A percentile compares a stretch with the other conserved stretches of the same genome.
phyloP scores from a whole-genome alignment of 495 filamentous ascomycete species.

The Hyaloscypha variabilis region DNA sequence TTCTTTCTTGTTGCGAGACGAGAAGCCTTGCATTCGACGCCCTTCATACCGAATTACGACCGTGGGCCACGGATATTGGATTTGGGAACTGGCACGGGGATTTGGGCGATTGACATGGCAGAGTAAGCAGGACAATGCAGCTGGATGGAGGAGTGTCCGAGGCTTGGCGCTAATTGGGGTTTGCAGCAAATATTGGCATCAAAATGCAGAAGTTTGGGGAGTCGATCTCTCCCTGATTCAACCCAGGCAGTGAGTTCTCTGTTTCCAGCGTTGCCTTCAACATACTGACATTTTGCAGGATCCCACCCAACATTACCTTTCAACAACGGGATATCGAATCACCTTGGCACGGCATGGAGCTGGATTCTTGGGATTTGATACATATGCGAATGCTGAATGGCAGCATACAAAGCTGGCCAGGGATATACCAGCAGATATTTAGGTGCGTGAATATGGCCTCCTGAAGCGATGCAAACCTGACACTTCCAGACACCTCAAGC shows the following conservation, averaged over 20 bases:
- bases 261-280: neutral
- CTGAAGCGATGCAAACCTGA: slow-evolving; percentile 1
- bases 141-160: neutral
- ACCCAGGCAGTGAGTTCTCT: slow-evolving; percentile 60
- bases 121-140: slow-evolving; percentile 54
- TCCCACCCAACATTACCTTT: slow-evolving; percentile 72
- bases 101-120: slow-evolving; percentile 89
- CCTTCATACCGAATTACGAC: slow-evolving; percentile 52
- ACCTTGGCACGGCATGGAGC: slow-evolving; percentile 70
- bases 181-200: slow-evolving; percentile 52
- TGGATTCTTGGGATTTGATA: slow-evolving; percentile 82
- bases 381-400: slow-evolving; percentile 82
- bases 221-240: slow-evolving; percentile 83
- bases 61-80: slow-evolving; percentile 64
- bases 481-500: slow-evolving; percentile 67
- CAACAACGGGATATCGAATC: slow-evolving; percentile 77
- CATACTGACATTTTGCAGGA: slow-evolving; percentile 45
- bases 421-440: slow-evolving; percentile 70
- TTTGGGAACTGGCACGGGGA: slow-evolving; percentile 86
- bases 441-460: slow-evolving; percentile 46
- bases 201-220: slow-evolving; percentile 64
- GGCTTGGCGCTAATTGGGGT: slow-evolving; percentile 6
- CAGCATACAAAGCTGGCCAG: slow-evolving; percentile 77
- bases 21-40: slow-evolving; percentile 56
- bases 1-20: slow-evolving; percentile 68